Evolutionary conservation across 2,329 filamentous ascomycete genomes (phyloP).

Genomic region (Phoma sp.): DNA sequence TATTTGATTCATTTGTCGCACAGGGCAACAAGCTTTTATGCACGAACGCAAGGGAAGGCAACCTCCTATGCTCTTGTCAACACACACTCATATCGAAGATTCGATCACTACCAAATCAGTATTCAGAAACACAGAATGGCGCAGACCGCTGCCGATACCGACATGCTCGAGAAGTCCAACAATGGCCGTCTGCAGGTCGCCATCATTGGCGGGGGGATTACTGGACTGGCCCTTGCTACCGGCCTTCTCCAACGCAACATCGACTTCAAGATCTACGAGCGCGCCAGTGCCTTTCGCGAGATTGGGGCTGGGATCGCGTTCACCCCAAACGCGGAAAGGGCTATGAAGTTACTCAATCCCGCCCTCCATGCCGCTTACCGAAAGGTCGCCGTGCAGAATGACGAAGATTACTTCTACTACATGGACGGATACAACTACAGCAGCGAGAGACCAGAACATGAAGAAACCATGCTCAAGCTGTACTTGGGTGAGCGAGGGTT

Average conservation of each 20-base stretch:
- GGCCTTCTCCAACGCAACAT: conserved; percentile 22
- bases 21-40: too few relatives aligned
- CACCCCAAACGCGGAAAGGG: conserved; percentile 58
- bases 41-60: too few relatives aligned
- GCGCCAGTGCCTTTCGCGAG: conserved; percentile 19
- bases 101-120: too few relatives aligned
- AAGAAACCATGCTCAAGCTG: conserved; percentile 19
- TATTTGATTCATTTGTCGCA: too few relatives aligned
- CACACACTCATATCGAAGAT: too few relatives aligned
- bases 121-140: too few relatives aligned
- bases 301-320: conserved; percentile 29
- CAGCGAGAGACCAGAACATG: conserved; percentile 7
- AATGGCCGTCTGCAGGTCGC: conserved; percentile 11
- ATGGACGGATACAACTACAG: conserved; percentile 11
- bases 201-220: conserved; percentile 31
- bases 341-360: conserved; percentile 58
- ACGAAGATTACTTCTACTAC: conserved; percentile 13
- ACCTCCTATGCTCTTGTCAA: too few relatives aligned
- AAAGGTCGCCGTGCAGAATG: conserved; percentile 42
- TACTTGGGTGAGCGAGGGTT: conserved; percentile 23
- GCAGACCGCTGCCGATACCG: neutral
- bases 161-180: neutral
- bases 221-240: conserved; percentile 21
- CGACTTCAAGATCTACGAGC: conserved; percentile 25
- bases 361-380: conserved; percentile 41